These are phyloP conservation scores for Macrotyloma uniflorum DNA, from an alignment of 306 rosid genomes.

Conservation along the genomic window DNA sequence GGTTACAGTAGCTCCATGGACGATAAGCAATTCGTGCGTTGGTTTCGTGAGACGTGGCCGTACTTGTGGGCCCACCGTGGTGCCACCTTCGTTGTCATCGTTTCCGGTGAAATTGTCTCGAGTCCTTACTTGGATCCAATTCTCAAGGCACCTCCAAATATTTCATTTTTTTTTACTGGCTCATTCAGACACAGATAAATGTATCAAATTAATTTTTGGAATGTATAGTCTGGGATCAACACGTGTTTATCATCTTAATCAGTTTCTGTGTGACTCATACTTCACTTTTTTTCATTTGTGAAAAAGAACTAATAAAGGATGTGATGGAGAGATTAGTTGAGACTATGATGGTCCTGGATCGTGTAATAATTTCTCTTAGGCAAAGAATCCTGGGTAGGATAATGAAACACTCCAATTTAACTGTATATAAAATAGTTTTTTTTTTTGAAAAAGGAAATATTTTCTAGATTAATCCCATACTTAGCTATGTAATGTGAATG, in stretches of 20 bases:
- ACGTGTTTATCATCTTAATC: neutral
- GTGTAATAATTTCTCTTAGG: neutral
- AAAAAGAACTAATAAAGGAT: neutral
- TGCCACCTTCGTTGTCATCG: conserved; percentile 64
- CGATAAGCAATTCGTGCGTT: conserved; percentile 71
- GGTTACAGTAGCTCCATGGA: conserved; percentile 45
- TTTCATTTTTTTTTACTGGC: neutral
- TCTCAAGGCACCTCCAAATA: conserved; percentile 61
- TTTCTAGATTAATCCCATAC: neutral
- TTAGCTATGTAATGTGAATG: conserved; percentile 16
- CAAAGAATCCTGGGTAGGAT: neutral
- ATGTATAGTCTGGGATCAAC: neutral
- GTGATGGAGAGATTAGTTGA: neutral
- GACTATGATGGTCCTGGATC: too few relatives aligned
- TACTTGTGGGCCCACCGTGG: conserved; percentile 79
- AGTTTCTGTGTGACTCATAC: neutral
- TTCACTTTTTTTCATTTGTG: neutral
- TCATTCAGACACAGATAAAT: conserved; percentile 16
- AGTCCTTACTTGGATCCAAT: conserved; percentile 60
- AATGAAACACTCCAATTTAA: neutral
- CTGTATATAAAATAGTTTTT: neutral
- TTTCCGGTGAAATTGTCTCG: conserved; percentile 69
- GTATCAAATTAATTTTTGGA: neutral
- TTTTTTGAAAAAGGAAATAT: neutral
- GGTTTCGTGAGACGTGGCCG: conserved; percentile 91